These are phyloP conservation scores for Penicillium canescens DNA, from an alignment of 495 filamentous ascomycete genomes.

Conservation along the genomic window DNA sequence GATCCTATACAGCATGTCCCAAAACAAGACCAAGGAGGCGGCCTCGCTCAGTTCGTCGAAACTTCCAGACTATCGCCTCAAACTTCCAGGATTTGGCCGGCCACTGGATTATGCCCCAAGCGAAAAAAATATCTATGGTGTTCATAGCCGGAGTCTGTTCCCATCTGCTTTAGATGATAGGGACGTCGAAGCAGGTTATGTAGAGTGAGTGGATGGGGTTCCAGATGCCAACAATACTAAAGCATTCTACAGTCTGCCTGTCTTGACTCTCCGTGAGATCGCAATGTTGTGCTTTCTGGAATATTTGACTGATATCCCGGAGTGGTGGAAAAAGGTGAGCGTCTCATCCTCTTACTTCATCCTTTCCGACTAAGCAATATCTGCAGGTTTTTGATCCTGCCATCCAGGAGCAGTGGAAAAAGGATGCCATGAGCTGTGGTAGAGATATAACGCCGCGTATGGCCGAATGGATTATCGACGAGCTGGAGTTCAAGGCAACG, in stretches of 20 bases:
- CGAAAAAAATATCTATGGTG: constrained; percentile 32
- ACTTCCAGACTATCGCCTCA: constrained; percentile 15
- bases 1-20: constrained; percentile 20
- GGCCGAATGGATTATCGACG: constrained; percentile 53
- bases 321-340: constrained; percentile 54
- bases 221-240: not conserved
- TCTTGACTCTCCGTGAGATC: constrained; percentile 41
- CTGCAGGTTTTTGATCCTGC: constrained; percentile 41
- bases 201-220: constrained; percentile 24
- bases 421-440: constrained; percentile 27
- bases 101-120: constrained; percentile 36
- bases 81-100: constrained; percentile 44
- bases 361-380: not conserved
- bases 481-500: constrained; percentile 50
- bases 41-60: constrained; percentile 1
- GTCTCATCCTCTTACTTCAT: not conserved
- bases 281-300: constrained; percentile 41
- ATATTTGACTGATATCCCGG: constrained; percentile 44
- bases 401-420: constrained; percentile 38
- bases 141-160: constrained; percentile 30
- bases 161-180: constrained; percentile 32
- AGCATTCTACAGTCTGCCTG: constrained; percentile 23
- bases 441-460: constrained; percentile 45
- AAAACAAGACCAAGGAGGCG: constrained; percentile 11
- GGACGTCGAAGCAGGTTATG: constrained; percentile 35